A percentile compares a stretch with the other conserved stretches of the same genome.
phyloP scores from a whole-genome alignment of 106 monocot species.

The Allium fistulosum region DNA sequence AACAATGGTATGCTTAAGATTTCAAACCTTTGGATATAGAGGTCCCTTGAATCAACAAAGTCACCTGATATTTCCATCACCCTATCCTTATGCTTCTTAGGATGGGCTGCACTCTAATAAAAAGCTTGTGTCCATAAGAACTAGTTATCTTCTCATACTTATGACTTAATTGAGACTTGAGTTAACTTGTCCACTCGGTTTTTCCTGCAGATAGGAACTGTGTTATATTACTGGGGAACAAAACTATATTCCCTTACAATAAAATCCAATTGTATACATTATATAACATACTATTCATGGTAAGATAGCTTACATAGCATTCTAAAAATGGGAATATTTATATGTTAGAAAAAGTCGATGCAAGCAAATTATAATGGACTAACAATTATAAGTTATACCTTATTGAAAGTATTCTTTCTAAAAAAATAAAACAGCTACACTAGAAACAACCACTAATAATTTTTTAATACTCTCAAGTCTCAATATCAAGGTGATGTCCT shows the following conservation, averaged over 20 bases:
- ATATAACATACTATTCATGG: too few relatives aligned
- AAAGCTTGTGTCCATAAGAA: slow-evolving; percentile 80
- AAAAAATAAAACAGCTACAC: too few relatives aligned
- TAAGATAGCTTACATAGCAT: too few relatives aligned
- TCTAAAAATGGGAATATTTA: too few relatives aligned
- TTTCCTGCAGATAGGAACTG: slow-evolving; percentile 11
- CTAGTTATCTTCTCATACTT: slow-evolving; percentile 30
- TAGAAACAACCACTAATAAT: slow-evolving; percentile 21
- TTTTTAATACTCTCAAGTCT: slow-evolving; percentile 69
- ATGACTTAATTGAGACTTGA: slow-evolving; percentile 8
- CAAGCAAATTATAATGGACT: too few relatives aligned
- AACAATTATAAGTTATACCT: too few relatives aligned
- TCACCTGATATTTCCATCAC: slow-evolving; percentile 54
- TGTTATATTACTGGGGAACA: too few relatives aligned
- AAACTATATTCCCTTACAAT: too few relatives aligned
- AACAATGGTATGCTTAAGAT: neutral
- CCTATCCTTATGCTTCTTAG: slow-evolving; percentile 54
- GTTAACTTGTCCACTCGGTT: neutral
- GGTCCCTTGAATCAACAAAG: slow-evolving; percentile 59
- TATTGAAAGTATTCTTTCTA: too few relatives aligned
- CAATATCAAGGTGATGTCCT: slow-evolving; percentile 14
- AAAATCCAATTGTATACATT: too few relatives aligned
- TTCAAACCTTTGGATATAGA: slow-evolving; percentile 63
- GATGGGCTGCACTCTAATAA: slow-evolving; percentile 62
- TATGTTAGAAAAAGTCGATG: too few relatives aligned